Conservation (phyloP, 139 green algal genomes). For the Marvania coccoides region DNA sequence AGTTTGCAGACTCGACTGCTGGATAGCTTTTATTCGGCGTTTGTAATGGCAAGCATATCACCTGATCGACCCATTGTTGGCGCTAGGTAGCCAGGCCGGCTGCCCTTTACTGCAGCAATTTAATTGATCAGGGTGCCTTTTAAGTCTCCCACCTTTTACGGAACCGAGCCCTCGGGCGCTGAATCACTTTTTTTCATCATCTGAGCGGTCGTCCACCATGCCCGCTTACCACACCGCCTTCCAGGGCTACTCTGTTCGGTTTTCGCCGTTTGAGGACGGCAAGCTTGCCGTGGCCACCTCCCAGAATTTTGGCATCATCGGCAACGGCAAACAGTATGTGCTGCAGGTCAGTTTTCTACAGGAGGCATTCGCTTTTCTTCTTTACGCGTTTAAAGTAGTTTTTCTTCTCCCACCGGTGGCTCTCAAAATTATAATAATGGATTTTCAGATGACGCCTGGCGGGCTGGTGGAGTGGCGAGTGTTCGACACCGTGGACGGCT, state of each 20-base stretch:
- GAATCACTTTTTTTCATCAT: too few species aligned
- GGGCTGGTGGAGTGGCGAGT: constrained; percentile 63
- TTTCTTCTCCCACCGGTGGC: neutral
- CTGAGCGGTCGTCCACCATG: neutral
- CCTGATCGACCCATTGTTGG: too few species aligned
- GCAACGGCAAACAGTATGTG: constrained; percentile 87
- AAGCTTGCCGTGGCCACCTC: constrained; percentile 84
- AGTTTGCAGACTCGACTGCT: too few species aligned
- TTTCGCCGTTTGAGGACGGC: constrained; percentile 80
- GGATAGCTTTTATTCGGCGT: too few species aligned
- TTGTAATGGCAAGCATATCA: too few species aligned
- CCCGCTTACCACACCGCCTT: constrained; percentile 7
- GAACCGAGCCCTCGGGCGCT: too few species aligned
- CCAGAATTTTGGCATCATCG: constrained; percentile 99
- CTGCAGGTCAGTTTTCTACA: constrained; percentile 63
- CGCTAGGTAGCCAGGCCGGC: too few species aligned
- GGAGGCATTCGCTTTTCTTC: too few species aligned
- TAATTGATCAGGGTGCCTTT: too few species aligned
- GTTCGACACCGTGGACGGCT: constrained; percentile 93
- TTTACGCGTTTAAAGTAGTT: too few species aligned
- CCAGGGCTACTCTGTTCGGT: constrained; percentile 58
- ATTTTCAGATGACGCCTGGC: constrained; percentile 53
- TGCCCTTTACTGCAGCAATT: too few species aligned
- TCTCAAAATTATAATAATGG: neutral
- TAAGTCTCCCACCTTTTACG: too few species aligned